phyloP scores from a whole-genome alignment of 1,139 yeast genomes.

The Candida sanyaensis region DNA sequence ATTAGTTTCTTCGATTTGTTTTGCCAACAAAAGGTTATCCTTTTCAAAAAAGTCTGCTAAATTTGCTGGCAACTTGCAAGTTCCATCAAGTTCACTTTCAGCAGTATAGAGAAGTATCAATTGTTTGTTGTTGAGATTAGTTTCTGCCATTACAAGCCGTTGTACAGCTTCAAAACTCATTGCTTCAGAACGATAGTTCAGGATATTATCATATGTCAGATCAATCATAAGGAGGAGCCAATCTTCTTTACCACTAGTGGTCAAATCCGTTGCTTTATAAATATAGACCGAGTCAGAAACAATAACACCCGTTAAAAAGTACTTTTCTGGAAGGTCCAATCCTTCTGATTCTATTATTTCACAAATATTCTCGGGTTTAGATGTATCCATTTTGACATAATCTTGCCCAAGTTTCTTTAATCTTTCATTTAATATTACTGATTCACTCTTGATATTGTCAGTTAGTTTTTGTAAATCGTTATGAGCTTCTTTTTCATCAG shows the following conservation, averaged over 20 bases:
- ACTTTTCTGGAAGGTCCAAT: constrained; percentile 20
- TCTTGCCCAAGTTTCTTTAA: constrained; percentile 19
- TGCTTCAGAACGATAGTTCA: constrained; percentile 20
- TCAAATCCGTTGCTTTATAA: constrained; percentile 17
- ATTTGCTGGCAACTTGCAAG: constrained; percentile 13
- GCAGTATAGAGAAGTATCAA: constrained; percentile 23
- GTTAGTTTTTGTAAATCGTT: constrained; percentile 26
- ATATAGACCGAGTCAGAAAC: constrained; percentile 32
- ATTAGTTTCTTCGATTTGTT: constrained; percentile 6
- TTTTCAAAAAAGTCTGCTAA: constrained; percentile 18
- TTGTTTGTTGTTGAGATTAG: constrained; percentile 17
- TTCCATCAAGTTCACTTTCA: constrained; percentile 12
- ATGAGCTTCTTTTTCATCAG: constrained; percentile 19
- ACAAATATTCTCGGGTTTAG: constrained; percentile 23
- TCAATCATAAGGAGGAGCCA: constrained; percentile 21
- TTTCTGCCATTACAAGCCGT: constrained; percentile 17
- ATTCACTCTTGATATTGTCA: constrained; percentile 18
- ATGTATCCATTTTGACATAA: constrained; percentile 24
- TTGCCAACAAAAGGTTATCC: constrained; percentile 19
- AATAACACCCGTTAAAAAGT: constrained; percentile 29
- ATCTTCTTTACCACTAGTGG: constrained; percentile 8
- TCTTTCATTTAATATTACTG: constrained; percentile 18
- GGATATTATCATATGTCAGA: constrained; percentile 14
- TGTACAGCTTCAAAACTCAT: constrained; percentile 24
- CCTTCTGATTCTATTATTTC: constrained; percentile 11